phyloP scores from a whole-genome alignment of 2,329 filamentous ascomycete species.

The Colletotrichum nymphaeae region DNA sequence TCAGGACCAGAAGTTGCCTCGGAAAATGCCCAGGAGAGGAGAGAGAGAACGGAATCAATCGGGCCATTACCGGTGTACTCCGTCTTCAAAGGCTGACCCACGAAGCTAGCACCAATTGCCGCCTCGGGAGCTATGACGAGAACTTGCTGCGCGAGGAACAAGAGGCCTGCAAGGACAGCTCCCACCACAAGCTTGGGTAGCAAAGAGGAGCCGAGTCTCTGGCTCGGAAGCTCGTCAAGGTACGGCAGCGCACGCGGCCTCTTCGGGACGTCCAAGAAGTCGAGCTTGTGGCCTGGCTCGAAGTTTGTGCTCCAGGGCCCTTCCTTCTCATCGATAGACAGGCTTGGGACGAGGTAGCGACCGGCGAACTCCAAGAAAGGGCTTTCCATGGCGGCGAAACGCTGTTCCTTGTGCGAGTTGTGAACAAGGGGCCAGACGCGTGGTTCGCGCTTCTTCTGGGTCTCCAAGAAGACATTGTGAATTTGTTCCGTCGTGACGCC shows the following conservation, averaged over 20 bases:
- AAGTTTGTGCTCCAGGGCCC: constrained; percentile 2
- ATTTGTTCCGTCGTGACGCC: constrained; percentile 35
- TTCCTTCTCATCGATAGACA: constrained; percentile 12
- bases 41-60: not conserved
- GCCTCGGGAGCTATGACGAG: not conserved
- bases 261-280: constrained; percentile 24
- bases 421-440: constrained; percentile 31
- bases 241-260: constrained; percentile 33
- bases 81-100: not conserved
- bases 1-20: not conserved
- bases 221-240: constrained; percentile 35
- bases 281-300: constrained; percentile 9
- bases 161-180: not conserved
- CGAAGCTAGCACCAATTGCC: not conserved
- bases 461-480: constrained; percentile 33
- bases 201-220: not conserved
- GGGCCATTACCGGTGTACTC: not conserved
- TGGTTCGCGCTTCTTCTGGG: constrained; percentile 36
- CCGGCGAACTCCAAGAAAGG: constrained; percentile 16
- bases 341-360: not conserved
- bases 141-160: constrained; percentile 2
- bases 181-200: not conserved
- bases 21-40: constrained; percentile 3
- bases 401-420: constrained; percentile 36
- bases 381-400: constrained; percentile 37